Conservation (phyloP, 2,329 filamentous ascomycete species). For the Cadophora sp. region DNA sequence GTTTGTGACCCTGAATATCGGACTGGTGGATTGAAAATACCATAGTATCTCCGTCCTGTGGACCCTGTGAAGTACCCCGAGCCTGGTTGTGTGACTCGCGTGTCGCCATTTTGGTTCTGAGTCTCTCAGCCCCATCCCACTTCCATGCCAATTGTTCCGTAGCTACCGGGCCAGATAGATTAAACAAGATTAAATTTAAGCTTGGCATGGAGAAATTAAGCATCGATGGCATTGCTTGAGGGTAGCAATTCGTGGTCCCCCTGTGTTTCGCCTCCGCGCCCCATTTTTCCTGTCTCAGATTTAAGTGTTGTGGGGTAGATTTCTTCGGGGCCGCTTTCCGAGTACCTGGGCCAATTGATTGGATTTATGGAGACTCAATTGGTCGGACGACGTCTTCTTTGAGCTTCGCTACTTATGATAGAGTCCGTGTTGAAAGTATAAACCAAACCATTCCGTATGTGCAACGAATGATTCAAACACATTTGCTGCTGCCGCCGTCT, state of each 20-base stretch:
- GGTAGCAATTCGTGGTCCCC: not conserved
- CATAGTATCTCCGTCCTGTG: constrained; percentile 7
- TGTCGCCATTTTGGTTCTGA: not conserved
- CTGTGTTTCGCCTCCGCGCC: not conserved
- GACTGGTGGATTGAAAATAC: constrained; percentile 10
- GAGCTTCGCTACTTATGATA: not conserved
- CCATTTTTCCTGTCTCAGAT: not conserved
- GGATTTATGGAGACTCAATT: not conserved
- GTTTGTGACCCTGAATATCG: not conserved
- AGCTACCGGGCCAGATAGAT: not conserved
- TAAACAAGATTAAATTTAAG: not conserved
- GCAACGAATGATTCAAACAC: not conserved
- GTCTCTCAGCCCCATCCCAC: not conserved
- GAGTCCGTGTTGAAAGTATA: not conserved
- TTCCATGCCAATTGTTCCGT: constrained; percentile 4
- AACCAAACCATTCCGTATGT: not conserved
- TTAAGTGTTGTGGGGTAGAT: not conserved
- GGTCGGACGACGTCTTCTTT: not conserved
- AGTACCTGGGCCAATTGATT: not conserved
- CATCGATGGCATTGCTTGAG: not conserved
- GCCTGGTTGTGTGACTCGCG: not conserved
- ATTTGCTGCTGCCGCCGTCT: not conserved
- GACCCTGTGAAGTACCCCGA: not conserved
- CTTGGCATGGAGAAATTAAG: constrained; percentile 3
- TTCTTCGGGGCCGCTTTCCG: not conserved